phyloP scores from a whole-genome alignment of 2,329 filamentous ascomycete genomes.

The Penicillium sp. region DNA sequence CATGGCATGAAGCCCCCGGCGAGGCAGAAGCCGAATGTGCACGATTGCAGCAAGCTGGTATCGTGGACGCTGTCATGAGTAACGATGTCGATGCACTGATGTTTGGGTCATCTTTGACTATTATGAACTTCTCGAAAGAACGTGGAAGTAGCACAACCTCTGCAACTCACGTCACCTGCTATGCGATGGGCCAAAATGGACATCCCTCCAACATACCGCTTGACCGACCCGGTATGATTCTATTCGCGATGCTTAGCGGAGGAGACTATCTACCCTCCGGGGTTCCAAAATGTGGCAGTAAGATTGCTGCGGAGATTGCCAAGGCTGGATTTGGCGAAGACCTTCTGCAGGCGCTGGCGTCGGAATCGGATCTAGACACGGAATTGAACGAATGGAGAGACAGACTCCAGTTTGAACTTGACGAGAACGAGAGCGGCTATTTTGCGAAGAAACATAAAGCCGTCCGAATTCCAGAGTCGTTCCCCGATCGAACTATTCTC shows the following conservation, averaged over 20 bases:
- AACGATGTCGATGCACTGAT: slow-evolving; percentile 97
- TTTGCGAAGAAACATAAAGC: slow-evolving; percentile 74
- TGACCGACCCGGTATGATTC: slow-evolving; percentile 82
- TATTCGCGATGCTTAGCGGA: slow-evolving; percentile 91
- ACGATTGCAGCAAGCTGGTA: slow-evolving; percentile 70
- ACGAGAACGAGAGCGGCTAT: slow-evolving; percentile 75
- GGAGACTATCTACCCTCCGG: slow-evolving; percentile 91
- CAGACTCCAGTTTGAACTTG: slow-evolving; percentile 68
- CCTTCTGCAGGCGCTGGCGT: slow-evolving; percentile 61
- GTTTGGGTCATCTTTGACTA: slow-evolving; percentile 79
- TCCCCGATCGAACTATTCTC: slow-evolving; percentile 74
- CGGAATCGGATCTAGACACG: slow-evolving; percentile 26
- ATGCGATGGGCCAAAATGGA: slow-evolving; percentile 51
- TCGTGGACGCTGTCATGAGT: slow-evolving; percentile 90
- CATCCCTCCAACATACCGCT: slow-evolving; percentile 45
- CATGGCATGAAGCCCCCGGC: slow-evolving; percentile 79
- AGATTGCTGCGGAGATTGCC: slow-evolving; percentile 84
- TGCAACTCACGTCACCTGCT: slow-evolving; percentile 82
- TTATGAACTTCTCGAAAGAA: slow-evolving; percentile 81
- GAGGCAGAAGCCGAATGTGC: slow-evolving; percentile 97
- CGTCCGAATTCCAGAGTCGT: slow-evolving; percentile 71
- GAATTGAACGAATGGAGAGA: slow-evolving; percentile 65
- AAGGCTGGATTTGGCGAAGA: slow-evolving; percentile 78
- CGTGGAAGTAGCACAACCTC: slow-evolving; percentile 55
- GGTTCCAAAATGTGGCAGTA: slow-evolving; percentile 80